Evolutionary conservation across 179 eudicot genomes (phyloP), one percentile per base, ranked within the genome.

Genomic region (Beta lomatogona): DNA sequence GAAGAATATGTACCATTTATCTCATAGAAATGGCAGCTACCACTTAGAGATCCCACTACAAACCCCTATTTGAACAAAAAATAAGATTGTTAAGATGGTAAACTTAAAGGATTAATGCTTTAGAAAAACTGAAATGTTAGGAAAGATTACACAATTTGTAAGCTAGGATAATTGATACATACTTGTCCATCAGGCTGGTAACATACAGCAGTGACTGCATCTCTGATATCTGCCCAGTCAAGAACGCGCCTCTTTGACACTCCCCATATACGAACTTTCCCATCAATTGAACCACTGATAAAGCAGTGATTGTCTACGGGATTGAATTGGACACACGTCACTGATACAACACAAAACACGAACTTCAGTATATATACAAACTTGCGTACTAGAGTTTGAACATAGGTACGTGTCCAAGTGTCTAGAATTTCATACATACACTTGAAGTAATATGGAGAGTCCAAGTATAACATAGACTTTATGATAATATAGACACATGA

Each of bases 251-350:
- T 77, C 73, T 81, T 84, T 3, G 64, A 71, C 9, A 90, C 85
- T 76, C 94, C 94, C 97, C 97, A 94, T 10, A 89, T 80, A 58
- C 98, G 91, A 84, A 93, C 89, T 85, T 94, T 94, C 60, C 98
- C 97, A 79, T 93, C 96, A 54, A 93, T 83, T 45, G 92, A 94
- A 9, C 97, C 98, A 59, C 89, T 94, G 65, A 93, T 90, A 84
- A 94, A 93, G 80, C 77, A 80, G n/a, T 79, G 82, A 58, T 93
- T 90, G 79, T 93, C 89, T 14, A 72, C 64, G 7, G 97, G 96
- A 77, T 90, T 91, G 92, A 94, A 94, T 54, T 93, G 96, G 21
- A 92, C 84, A 81, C 97, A 89, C 1, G 98, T 94, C 54, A 94
- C 98, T 94, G 93, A 79, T 76, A 15, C 69, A 69, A 36, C 28